Percentiles rank a stretch among this genome's conserved stretches.
Conservation (phyloP, 2,329 filamentous ascomycete species). For the Trichoderma sp. region DNA sequence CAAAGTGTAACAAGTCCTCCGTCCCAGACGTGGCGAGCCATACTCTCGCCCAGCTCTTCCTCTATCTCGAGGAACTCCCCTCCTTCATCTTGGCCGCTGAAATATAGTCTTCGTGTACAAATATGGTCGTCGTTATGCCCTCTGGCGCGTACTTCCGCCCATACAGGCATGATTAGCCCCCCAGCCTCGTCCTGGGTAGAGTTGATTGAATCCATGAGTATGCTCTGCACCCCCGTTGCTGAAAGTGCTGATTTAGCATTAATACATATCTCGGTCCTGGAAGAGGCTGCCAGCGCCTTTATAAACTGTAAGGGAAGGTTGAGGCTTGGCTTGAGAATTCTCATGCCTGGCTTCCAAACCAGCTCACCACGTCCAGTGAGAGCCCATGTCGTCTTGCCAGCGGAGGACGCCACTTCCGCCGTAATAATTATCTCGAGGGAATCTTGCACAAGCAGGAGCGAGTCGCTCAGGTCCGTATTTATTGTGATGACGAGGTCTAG, state of each 20-base stretch:
- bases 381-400: not conserved
- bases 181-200: not conserved
- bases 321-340: not conserved
- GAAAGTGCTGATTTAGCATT: not conserved
- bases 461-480: not conserved
- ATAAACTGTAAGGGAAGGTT: not conserved
- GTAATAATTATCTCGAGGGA: not conserved
- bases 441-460: not conserved
- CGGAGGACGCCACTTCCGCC: not conserved
- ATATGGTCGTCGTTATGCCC: not conserved
- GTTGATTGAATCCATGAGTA: not conserved
- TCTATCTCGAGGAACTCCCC: not conserved
- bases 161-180: not conserved
- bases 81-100: not conserved
- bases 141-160: not conserved
- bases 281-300: not conserved
- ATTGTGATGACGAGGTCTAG: not conserved
- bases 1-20: not conserved
- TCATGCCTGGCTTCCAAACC: not conserved
- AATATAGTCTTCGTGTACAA: not conserved
- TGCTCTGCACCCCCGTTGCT: not conserved
- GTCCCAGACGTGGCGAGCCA: not conserved
- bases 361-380: not conserved
- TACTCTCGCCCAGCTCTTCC: not conserved
- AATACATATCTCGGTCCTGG: not conserved